phyloP scores from a whole-genome alignment of 352 stramenopile genomes.

The Chrysophaeum taylorii region DNA sequence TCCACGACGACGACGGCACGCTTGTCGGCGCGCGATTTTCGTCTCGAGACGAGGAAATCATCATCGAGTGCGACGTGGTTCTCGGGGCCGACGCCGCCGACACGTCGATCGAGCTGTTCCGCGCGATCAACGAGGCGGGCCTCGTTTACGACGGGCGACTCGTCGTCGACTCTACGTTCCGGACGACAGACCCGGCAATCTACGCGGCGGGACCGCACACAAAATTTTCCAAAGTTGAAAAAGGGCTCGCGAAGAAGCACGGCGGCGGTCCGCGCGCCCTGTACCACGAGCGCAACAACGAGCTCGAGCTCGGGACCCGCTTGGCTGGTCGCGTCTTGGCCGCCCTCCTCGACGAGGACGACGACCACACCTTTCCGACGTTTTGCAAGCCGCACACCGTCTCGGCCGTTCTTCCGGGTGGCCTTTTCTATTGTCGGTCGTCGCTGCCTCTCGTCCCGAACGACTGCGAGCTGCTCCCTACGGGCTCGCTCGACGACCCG shows the following conservation, averaged over 20 bases:
- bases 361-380: not conserved
- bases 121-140: conserved; percentile 70
- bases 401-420: conserved; percentile 11
- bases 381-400: conserved; percentile 13
- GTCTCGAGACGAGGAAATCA: conserved; percentile 45
- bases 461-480: conserved; percentile 6
- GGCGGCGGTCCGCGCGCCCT: not conserved
- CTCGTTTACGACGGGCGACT: conserved; percentile 78
- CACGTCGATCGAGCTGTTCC: conserved; percentile 69
- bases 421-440: conserved; percentile 14
- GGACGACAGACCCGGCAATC: conserved; percentile 53
- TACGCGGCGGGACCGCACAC: conserved; percentile 18
- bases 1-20: conserved; percentile 47
- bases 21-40: not conserved
- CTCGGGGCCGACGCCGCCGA: conserved; percentile 69
- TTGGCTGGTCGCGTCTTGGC: conserved; percentile 14
- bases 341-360: not conserved
- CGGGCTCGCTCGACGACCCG: conserved; percentile 15
- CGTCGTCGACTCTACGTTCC: conserved; percentile 68
- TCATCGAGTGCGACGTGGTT: conserved; percentile 51
- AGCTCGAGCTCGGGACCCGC: conserved; percentile 13
- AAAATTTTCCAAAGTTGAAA: conserved; percentile 12
- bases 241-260: conserved; percentile 6
- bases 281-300: conserved; percentile 17
- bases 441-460: conserved; percentile 2